Percentiles rank a stretch among this genome's conserved stretches.
Conservation (phyloP, 345 rosid species). For the Nasturtium officinale region DNA sequence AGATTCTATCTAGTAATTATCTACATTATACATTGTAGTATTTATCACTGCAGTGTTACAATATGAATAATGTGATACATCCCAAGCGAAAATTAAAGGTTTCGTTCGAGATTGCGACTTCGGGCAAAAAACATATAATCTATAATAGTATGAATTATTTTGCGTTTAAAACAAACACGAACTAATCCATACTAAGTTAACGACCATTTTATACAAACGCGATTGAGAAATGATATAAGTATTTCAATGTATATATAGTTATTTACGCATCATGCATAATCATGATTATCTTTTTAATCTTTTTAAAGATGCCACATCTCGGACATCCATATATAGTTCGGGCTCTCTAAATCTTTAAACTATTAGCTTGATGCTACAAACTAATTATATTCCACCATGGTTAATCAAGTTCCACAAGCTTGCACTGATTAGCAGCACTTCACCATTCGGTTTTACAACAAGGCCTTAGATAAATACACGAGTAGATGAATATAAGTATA, state of each 20-base stretch:
- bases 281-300: background rate
- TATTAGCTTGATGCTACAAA: background rate
- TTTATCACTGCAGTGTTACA: background rate
- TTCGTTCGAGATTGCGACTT: background rate
- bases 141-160: background rate
- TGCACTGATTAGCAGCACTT: background rate
- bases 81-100: background rate
- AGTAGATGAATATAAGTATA: slow-evolving; percentile 1
- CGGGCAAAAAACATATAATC: background rate
- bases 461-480: background rate
- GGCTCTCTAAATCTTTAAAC: no score
- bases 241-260: background rate
- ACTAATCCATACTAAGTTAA: no score
- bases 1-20: no score
- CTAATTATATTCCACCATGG: background rate
- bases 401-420: background rate
- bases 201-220: background rate
- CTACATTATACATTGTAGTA: background rate
- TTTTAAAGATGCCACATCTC: no score
- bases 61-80: background rate
- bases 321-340: no score
- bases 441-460: background rate
- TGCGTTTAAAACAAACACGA: no score
- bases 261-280: background rate
- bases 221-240: background rate